Conservation (phyloP, 73 alveolate genomes). For the Paramecium sonneborni region DNA sequence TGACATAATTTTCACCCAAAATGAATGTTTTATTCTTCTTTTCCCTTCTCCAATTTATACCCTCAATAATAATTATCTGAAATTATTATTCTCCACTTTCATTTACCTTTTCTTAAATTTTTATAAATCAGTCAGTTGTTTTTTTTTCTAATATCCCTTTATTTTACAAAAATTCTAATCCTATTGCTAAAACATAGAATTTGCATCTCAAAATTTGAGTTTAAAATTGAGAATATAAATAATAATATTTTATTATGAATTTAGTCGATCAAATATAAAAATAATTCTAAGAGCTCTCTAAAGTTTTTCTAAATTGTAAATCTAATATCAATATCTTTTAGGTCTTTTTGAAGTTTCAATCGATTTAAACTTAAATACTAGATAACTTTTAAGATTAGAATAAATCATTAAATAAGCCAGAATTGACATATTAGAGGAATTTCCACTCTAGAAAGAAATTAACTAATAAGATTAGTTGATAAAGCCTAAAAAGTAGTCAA, state of each 20-base stretch:
- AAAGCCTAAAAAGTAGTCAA: not conserved
- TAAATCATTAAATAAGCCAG: not conserved
- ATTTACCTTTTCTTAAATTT: too few species aligned
- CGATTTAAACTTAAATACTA: not conserved
- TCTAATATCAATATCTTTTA: not conserved
- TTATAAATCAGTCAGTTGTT: too few species aligned
- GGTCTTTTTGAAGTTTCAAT: not conserved
- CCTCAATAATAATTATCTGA: not conserved
- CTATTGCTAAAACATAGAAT: not conserved
- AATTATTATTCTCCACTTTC: too few species aligned
- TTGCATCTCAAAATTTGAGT: not conserved
- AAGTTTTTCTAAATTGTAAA: not conserved
- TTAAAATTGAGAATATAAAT: not conserved
- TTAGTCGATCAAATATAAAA: not conserved
- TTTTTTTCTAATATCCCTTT: not conserved
- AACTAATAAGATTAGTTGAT: not conserved
- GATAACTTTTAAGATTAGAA: not conserved
- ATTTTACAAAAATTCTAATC: not conserved
- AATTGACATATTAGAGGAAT: not conserved
- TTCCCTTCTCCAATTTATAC: not conserved
- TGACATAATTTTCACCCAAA: slow-evolving; percentile 88
- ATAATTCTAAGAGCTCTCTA: not conserved
- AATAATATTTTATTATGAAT: not conserved
- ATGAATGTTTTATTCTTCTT: not conserved
- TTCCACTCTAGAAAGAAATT: not conserved